Percentiles rank a stretch among this genome's conserved stretches.
These are phyloP conservation scores for Pyrenophora seminiperda DNA, from an alignment of 2,329 filamentous ascomycete species.

Conservation along the genomic window DNA sequence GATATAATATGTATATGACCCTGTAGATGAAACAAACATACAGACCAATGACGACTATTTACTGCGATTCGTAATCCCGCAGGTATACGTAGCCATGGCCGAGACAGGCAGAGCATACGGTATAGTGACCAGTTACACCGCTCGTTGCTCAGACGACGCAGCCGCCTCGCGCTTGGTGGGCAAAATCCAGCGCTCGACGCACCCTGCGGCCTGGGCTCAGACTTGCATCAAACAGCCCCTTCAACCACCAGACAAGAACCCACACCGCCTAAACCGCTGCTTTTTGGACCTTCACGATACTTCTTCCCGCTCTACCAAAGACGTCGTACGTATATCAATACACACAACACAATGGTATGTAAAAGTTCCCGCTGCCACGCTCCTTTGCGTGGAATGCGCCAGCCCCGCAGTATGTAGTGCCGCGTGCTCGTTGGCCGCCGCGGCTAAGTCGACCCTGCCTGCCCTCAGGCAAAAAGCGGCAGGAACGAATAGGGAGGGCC, in stretches of 20 bases:
- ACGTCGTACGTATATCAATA: background rate
- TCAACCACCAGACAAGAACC: slow-evolving; percentile 19
- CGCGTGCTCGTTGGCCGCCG: slow-evolving; percentile 17
- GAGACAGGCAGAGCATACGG: no score
- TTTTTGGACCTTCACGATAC: slow-evolving; percentile 15
- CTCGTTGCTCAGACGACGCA: slow-evolving; percentile 16
- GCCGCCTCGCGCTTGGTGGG: slow-evolving; percentile 16
- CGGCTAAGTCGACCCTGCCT: slow-evolving; percentile 19
- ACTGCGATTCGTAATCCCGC: no score
- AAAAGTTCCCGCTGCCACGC: background rate
- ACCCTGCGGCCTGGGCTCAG: slow-evolving; percentile 28
- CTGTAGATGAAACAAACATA: no score
- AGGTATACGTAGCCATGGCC: no score
- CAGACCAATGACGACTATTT: no score
- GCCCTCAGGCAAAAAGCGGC: slow-evolving; percentile 9
- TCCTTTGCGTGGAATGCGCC: slow-evolving; percentile 10
- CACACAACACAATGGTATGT: slow-evolving; percentile 5
- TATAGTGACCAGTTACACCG: slow-evolving; percentile 7
- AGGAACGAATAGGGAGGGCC: slow-evolving; percentile 12
- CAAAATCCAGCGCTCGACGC: slow-evolving; percentile 33
- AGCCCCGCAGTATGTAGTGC: slow-evolving; percentile 7
- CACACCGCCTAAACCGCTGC: slow-evolving; percentile 12
- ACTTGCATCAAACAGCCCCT: slow-evolving; percentile 29
- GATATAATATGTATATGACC: no score
- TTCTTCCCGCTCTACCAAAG: slow-evolving; percentile 1